Conservation (phyloP, 1,284 basidiomycete species). For the Rhodofomes roseus region DNA sequence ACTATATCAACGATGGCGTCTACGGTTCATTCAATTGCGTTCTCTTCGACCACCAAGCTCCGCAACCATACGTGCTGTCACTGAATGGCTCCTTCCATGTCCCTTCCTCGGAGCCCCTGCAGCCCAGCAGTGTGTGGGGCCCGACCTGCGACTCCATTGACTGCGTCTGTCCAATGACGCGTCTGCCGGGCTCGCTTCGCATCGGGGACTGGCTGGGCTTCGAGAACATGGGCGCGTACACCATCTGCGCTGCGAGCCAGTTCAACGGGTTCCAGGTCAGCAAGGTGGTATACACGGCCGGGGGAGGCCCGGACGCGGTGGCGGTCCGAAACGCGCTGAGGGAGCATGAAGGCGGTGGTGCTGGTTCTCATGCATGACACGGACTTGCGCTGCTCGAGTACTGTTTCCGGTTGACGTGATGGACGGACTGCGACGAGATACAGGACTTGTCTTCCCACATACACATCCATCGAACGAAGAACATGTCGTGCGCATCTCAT, state of each 20-base stretch:
- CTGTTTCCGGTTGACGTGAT: neutral
- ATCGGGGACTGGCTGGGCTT: slow-evolving; percentile 82
- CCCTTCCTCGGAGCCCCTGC: slow-evolving; percentile 41
- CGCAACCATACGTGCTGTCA: slow-evolving; percentile 65
- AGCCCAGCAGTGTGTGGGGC: slow-evolving; percentile 63
- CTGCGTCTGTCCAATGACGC: slow-evolving; percentile 50
- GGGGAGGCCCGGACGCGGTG: slow-evolving; percentile 32
- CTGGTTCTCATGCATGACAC: neutral
- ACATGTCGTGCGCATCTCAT: neutral
- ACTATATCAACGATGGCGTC: slow-evolving; percentile 97
- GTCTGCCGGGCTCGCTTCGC: slow-evolving; percentile 49
- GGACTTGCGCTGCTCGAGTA: neutral
- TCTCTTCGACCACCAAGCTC: slow-evolving; percentile 76
- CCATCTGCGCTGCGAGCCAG: slow-evolving; percentile 69
- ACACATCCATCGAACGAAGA: neutral
- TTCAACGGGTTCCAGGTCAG: slow-evolving; percentile 63
- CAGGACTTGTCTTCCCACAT: slow-evolving; percentile 3
- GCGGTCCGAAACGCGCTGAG: slow-evolving; percentile 35
- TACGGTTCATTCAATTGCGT: slow-evolving; percentile 98
- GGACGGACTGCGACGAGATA: neutral
- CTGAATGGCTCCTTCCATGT: slow-evolving; percentile 41
- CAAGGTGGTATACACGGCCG: slow-evolving; percentile 41
- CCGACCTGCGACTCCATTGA: slow-evolving; percentile 78
- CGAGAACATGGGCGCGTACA: slow-evolving; percentile 80
- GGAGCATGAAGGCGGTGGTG: slow-evolving; percentile 24